Percentiles rank a stretch among this genome's conserved stretches.
Conservation (phyloP, 2,329 filamentous ascomycete species). For the Aspergillus tanneri region DNA sequence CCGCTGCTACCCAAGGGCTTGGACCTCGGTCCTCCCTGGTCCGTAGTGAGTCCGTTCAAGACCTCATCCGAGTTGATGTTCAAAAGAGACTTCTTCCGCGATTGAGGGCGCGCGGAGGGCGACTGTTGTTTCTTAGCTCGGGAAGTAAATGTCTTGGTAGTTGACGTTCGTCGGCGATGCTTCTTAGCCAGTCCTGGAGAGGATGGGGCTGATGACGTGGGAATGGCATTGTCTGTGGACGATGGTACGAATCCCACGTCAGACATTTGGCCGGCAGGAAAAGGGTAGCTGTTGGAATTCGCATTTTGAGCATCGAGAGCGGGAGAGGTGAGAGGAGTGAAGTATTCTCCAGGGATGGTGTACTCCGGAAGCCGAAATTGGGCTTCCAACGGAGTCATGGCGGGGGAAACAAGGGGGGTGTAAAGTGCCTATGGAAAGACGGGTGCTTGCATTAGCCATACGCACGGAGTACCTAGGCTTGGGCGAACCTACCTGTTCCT, state of each 20-base stretch:
- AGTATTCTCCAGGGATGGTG: slow-evolving; percentile 49
- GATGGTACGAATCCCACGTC: slow-evolving; percentile 45
- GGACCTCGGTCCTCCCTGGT: slow-evolving; percentile 24
- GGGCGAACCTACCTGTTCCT: slow-evolving; percentile 42
- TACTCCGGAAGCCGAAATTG: slow-evolving; percentile 50
- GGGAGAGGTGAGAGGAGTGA: slow-evolving; percentile 52
- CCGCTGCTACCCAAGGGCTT: slow-evolving; percentile 30
- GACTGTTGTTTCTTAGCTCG: slow-evolving; percentile 45
- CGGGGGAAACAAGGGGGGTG: slow-evolving; percentile 51
- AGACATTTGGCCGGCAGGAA: slow-evolving; percentile 35
- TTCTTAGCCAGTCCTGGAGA: slow-evolving; percentile 40
- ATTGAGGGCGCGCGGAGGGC: slow-evolving; percentile 45
- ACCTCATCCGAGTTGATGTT: slow-evolving; percentile 36
- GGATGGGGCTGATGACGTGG: slow-evolving; percentile 31
- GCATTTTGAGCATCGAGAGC: slow-evolving; percentile 50
- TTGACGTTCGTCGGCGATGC: slow-evolving; percentile 39
- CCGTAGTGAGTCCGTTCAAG: slow-evolving; percentile 39
- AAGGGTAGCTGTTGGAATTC: slow-evolving; percentile 36
- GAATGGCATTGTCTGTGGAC: slow-evolving; percentile 40
- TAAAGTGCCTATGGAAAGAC: slow-evolving; percentile 43
- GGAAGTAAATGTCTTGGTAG: slow-evolving; percentile 32
- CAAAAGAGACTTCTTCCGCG: slow-evolving; percentile 34
- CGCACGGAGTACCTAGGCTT: background rate
- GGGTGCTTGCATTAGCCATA: slow-evolving; percentile 19
- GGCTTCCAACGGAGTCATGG: slow-evolving; percentile 51